phyloP scores from a whole-genome alignment of 2,329 filamentous ascomycete genomes.

The Penicillium nordicum region DNA sequence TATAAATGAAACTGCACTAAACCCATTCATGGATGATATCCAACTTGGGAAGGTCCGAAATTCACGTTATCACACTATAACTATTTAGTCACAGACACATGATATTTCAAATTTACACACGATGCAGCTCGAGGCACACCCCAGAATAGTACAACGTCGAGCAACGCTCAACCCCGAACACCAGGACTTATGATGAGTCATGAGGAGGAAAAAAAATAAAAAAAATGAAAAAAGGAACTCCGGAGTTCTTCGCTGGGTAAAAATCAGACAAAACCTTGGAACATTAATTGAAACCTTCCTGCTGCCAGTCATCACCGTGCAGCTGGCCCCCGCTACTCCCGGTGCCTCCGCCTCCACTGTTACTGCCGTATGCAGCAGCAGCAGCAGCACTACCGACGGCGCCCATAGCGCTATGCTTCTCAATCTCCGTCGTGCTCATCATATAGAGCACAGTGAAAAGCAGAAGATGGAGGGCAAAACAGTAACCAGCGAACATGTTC shows the following conservation, averaged over 20 bases:
- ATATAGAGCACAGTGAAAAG: slow-evolving; percentile 85
- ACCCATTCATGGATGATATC: background rate
- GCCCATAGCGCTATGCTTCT: slow-evolving; percentile 58
- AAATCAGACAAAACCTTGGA: slow-evolving; percentile 3
- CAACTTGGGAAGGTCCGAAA: background rate
- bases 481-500: slow-evolving; percentile 91
- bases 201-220: slow-evolving; percentile 1
- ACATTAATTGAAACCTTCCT: slow-evolving; percentile 54
- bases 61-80: background rate
- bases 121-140: background rate
- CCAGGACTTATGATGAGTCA: slow-evolving; percentile 8
- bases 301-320: slow-evolving; percentile 58
- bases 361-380: slow-evolving; percentile 35
- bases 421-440: slow-evolving; percentile 67
- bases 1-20: background rate
- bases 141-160: background rate
- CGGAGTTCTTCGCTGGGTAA: slow-evolving; percentile 17
- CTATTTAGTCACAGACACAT: slow-evolving; percentile 2
- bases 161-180: slow-evolving; percentile 9
- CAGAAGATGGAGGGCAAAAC: slow-evolving; percentile 79
- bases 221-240: slow-evolving; percentile 10
- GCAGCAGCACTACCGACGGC: slow-evolving; percentile 44
- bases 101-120: slow-evolving; percentile 6
- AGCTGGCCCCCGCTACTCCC: slow-evolving; percentile 32
- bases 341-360: slow-evolving; percentile 18